These are phyloP conservation scores for Silene noctiflora DNA, from an alignment of 179 eudicot genomes.

Conservation along the genomic window DNA sequence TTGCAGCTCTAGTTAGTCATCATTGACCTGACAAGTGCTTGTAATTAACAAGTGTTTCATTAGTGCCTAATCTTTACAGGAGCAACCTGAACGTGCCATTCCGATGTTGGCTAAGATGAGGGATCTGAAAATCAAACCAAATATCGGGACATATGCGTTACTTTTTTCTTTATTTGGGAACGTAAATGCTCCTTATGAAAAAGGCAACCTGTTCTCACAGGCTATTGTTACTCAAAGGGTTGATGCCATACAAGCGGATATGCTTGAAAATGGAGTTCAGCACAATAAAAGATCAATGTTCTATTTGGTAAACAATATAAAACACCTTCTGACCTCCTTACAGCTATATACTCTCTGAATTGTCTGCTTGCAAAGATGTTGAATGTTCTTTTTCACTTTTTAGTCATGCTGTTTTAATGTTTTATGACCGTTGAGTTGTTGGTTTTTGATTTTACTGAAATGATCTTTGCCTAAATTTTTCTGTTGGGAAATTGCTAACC, in stretches of 20 bases:
- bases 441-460: background rate
- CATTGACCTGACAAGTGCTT: background rate
- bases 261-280: constrained; percentile 66
- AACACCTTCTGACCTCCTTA: constrained; percentile 11
- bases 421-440: background rate
- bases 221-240: constrained; percentile 62
- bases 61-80: constrained; percentile 42
- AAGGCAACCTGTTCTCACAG: constrained; percentile 57
- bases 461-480: constrained; percentile 1
- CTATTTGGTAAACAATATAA: constrained; percentile 54
- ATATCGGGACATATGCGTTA: constrained; percentile 67
- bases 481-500: background rate
- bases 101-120: constrained; percentile 69
- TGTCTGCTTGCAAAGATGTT: background rate
- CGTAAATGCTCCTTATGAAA: constrained; percentile 85
- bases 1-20: background rate
- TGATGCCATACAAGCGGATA: constrained; percentile 73
- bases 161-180: constrained; percentile 79
- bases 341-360: background rate
- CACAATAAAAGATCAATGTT: constrained; percentile 55
- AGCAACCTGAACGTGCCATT: constrained; percentile 84
- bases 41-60: constrained; percentile 2
- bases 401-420: background rate
- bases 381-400: background rate
- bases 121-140: constrained; percentile 43